These are phyloP conservation scores for Auricularia sp. DNA, from an alignment of 768 basidiomycete species.

Conservation along the genomic window DNA sequence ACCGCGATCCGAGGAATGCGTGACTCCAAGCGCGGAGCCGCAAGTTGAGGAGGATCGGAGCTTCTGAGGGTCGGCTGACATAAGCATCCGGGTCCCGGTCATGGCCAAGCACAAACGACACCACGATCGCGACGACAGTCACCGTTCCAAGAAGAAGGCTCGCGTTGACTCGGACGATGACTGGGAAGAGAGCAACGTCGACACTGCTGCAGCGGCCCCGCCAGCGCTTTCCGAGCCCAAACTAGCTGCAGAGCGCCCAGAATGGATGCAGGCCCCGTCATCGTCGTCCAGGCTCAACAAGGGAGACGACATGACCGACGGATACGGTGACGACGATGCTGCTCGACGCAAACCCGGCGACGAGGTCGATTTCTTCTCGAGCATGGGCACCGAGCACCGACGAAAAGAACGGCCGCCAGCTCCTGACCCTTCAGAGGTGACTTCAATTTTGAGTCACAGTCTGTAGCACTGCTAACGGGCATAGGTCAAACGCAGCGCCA, in stretches of 20 bases:
- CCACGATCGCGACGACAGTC: slow-evolving; percentile 17
- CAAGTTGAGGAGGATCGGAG: too few species aligned
- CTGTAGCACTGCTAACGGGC: slow-evolving; percentile 2
- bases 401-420: slow-evolving; percentile 47
- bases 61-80: too few species aligned
- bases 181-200: slow-evolving; percentile 84
- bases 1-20: not conserved
- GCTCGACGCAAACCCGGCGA: slow-evolving; percentile 40
- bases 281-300: slow-evolving; percentile 16
- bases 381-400: slow-evolving; percentile 64
- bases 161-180: slow-evolving; percentile 54
- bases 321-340: slow-evolving; percentile 43
- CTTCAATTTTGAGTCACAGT: slow-evolving; percentile 7
- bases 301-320: slow-evolving; percentile 53
- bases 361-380: slow-evolving; percentile 82
- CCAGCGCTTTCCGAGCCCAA: slow-evolving; percentile 33
- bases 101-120: slow-evolving; percentile 7
- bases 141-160: slow-evolving; percentile 20
- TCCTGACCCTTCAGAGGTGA: slow-evolving; percentile 65
- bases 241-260: slow-evolving; percentile 53
- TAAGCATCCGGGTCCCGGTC: not conserved
- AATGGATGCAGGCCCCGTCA: slow-evolving; percentile 73
- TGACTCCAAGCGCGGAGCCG: too few species aligned
- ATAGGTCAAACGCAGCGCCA: slow-evolving; percentile 27
- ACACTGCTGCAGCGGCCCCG: slow-evolving; percentile 53